phyloP scores from a whole-genome alignment of 345 rosid genomes.

The Eucalyptus brandiana region DNA sequence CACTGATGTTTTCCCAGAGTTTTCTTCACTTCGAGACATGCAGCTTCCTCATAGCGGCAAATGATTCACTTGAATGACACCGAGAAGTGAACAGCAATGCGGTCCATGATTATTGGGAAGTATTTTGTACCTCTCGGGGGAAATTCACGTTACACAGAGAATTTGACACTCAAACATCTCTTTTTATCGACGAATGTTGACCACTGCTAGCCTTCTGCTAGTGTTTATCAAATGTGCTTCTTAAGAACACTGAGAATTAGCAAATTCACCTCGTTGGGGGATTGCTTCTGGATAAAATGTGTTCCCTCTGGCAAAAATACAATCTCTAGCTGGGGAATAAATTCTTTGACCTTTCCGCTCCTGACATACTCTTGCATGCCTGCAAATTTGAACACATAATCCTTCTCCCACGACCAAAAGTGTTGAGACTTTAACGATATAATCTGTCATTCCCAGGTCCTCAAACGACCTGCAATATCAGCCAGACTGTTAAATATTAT shows the following conservation, averaged over 20 bases:
- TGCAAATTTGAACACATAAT: constrained; percentile 31
- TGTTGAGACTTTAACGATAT: constrained; percentile 18
- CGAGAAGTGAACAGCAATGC: not conserved
- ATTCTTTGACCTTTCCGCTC: constrained; percentile 16
- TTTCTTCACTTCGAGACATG: not conserved
- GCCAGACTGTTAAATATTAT: not conserved
- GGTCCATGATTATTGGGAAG: not conserved
- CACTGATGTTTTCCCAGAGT: not conserved
- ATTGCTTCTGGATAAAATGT: not conserved
- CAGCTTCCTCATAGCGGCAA: not conserved
- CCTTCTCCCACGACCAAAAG: constrained; percentile 41
- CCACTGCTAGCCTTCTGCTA: not conserved
- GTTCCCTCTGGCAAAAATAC: not conserved
- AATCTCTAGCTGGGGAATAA: constrained; percentile 32
- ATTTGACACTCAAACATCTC: not conserved
- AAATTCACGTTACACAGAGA: not conserved
- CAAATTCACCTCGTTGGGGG: not conserved
- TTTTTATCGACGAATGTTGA: not conserved
- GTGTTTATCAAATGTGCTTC: not conserved
- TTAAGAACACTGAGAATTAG: not conserved
- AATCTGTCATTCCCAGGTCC: not conserved
- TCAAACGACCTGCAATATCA: not conserved
- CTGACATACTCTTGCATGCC: constrained; percentile 32
- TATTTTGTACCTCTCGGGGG: not conserved
- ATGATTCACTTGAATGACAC: not conserved